phyloP scores from a whole-genome alignment of 176 grass and related monocot species.

The Rhynchospora breviuscula region DNA sequence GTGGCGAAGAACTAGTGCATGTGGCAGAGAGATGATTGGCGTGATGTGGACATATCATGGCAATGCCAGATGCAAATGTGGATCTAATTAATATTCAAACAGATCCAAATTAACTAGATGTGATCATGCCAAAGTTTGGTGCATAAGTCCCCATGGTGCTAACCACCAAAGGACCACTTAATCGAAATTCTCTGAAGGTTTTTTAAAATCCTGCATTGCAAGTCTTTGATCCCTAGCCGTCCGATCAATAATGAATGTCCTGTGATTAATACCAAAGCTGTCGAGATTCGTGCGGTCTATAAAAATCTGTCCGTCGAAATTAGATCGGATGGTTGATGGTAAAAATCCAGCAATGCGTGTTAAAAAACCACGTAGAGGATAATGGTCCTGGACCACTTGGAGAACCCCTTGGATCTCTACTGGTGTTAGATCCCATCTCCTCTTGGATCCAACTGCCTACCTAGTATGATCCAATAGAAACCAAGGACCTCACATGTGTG shows the following conservation, averaged over 20 bases:
- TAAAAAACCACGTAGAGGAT: too few species aligned
- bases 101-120: not conserved
- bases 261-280: too few species aligned
- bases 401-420: too few species aligned
- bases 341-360: too few species aligned
- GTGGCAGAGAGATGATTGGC: slow-evolving; percentile 12
- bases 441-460: slow-evolving; percentile 20
- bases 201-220: too few species aligned
- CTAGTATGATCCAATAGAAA: slow-evolving; percentile 17
- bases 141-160: not conserved
- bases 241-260: too few species aligned
- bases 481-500: not conserved
- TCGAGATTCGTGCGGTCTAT: too few species aligned
- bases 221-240: too few species aligned
- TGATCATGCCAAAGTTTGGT: not conserved
- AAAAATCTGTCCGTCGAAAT: too few species aligned
- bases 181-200: too few species aligned
- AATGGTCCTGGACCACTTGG: too few species aligned
- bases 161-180: not conserved
- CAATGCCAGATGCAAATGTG: slow-evolving; percentile 4
- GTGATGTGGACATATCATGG: not conserved
- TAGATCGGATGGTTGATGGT: too few species aligned
- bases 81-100: not conserved
- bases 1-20: not conserved
- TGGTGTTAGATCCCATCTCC: slow-evolving; percentile 24